phyloP scores from a whole-genome alignment of 2,329 filamentous ascomycete genomes.

The Sporothrix brasiliensis region DNA sequence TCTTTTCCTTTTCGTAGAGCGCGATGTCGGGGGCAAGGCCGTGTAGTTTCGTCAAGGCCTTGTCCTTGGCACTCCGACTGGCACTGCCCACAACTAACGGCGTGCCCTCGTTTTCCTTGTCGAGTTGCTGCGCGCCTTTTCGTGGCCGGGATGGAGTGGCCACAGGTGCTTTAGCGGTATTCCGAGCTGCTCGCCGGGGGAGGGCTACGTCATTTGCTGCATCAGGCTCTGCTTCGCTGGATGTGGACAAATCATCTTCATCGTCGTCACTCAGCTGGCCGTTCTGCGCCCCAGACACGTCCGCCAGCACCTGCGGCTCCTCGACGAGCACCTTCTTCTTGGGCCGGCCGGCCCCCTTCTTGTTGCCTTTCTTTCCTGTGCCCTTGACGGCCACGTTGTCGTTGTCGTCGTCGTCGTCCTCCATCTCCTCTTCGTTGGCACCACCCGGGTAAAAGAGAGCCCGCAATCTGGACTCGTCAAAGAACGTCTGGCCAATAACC shows the following conservation, averaged over 20 bases:
- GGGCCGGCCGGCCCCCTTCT: constrained; percentile 36
- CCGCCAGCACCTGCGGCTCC: constrained; percentile 24
- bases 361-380: constrained; percentile 50
- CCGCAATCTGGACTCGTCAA: constrained; percentile 66
- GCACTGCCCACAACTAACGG: constrained; percentile 68
- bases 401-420: constrained; percentile 41
- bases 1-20: constrained; percentile 90
- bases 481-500: constrained; percentile 83
- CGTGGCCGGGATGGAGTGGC: constrained; percentile 45
- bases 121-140: constrained; percentile 46
- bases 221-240: constrained; percentile 24
- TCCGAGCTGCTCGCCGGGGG: constrained; percentile 23
- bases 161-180: constrained; percentile 41
- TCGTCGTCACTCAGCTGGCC: constrained; percentile 8
- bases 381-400: constrained; percentile 45
- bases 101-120: constrained; percentile 78
- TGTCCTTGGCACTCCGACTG: constrained; percentile 84
- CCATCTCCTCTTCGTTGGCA: constrained; percentile 42
- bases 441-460: constrained; percentile 71
- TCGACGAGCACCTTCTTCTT: constrained; percentile 21
- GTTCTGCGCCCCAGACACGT: constrained; percentile 20
- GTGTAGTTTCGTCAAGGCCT: constrained; percentile 76
- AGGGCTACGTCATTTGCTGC: background rate
- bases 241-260: constrained; percentile 34
- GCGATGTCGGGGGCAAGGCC: constrained; percentile 81